Percentiles rank a stretch among this genome's conserved stretches.
phyloP scores from a whole-genome alignment of 768 basidiomycete species.

The Mycena polygramma region DNA sequence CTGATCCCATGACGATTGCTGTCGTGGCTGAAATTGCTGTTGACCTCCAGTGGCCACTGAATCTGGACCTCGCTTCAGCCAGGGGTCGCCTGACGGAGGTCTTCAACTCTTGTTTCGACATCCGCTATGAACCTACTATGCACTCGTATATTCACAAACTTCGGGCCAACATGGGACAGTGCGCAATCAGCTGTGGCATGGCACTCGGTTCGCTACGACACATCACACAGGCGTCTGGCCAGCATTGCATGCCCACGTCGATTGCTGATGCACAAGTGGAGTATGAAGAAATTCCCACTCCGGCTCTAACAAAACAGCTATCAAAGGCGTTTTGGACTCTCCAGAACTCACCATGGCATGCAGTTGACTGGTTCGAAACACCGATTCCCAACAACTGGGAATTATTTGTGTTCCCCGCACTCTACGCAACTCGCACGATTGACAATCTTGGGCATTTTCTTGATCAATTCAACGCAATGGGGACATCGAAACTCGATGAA shows the following conservation, averaged over 20 bases:
- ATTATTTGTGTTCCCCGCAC: background rate
- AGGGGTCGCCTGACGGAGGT: background rate
- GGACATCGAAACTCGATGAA: background rate
- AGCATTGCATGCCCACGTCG: background rate
- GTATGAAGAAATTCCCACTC: no score
- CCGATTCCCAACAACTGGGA: background rate
- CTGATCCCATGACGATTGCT: background rate
- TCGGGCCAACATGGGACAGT: background rate
- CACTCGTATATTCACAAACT: no score
- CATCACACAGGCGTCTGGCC: background rate
- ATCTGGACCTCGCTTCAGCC: background rate
- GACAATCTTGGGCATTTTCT: background rate
- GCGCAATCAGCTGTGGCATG: constrained; percentile 1
- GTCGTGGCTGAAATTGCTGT: constrained; percentile 1
- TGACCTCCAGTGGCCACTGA: constrained; percentile 6
- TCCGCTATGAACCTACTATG: no score
- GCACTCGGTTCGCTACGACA: constrained; percentile 5
- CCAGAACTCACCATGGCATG: no score
- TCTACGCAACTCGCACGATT: background rate
- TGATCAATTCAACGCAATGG: background rate
- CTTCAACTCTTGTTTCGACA: background rate
- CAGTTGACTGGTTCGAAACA: background rate
- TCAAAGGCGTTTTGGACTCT: no score
- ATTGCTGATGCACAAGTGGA: no score
- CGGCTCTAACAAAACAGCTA: no score